Base-by-base conservation (phyloP, 202 grass and related monocot genomes). In the Setaria italica region DNA sequence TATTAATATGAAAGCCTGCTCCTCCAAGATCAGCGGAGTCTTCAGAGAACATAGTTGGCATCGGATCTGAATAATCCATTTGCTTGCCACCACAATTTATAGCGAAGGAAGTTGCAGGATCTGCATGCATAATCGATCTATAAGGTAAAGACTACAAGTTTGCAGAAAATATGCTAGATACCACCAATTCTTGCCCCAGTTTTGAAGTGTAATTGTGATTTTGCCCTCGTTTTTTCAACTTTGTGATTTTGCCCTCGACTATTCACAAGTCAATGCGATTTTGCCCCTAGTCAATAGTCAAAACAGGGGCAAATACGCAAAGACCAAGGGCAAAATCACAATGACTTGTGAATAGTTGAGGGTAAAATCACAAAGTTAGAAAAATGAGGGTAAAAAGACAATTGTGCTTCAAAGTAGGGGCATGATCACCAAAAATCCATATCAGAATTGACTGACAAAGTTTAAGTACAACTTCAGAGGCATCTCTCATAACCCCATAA, bases 51-150 rank as follows among this genome's bases (percentile, higher is more conserved):
- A 7, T 58, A 81, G 25, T 79, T 60, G 60, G 13, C 29, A 50
- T 67, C 33, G 1, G 50, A 53, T 88, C 82, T 53, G 37, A 45
- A 46, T 3, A 68, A 77, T 19, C 9, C 1, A 16, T 25, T 81
- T 91, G 15, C 32, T 82, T 69, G 63, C 84, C 89, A 58, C 92
- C 92, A 82, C 89, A 94, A 66, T 91, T 94, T 42, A 91, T 64
- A 75, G 92, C 45, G 0, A 87, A 77, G 15, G 73, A 85, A 49
- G 85, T 82, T 80, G 62, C 32, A 39, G 11, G 0, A 55, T 56
- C 87, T 87, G 84, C 70, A 85, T 51, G 51, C 20, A 70, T 69
- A 19, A 85, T 16, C 9, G 67, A 21, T 86, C 60, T 14, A 72
- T 35, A 20, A 70, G 43, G 15, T 33, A 67, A 56, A 57, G 37